Conservation (phyloP, 352 stramenopile genomes). For the Phytopythium boreale region DNA sequence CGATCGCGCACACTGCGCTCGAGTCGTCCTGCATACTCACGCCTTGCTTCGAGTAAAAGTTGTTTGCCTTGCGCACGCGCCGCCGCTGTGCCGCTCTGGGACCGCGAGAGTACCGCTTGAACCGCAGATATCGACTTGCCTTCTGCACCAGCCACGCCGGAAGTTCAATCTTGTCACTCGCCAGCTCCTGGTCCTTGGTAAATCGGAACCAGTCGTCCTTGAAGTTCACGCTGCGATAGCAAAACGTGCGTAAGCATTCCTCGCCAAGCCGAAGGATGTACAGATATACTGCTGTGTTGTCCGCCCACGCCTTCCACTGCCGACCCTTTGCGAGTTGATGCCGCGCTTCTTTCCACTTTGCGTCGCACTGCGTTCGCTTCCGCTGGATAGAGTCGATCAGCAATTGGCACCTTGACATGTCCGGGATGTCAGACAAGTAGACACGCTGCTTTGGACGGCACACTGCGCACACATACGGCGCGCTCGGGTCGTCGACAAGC, state of each 20-base stretch:
- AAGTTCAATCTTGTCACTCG: conserved; percentile 23
- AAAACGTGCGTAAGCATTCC: conserved; percentile 77
- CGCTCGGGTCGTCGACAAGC: conserved; percentile 61
- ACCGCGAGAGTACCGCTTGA: conserved; percentile 80
- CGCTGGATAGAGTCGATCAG: conserved; percentile 71
- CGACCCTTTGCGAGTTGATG: conserved; percentile 46
- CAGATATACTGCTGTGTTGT: conserved; percentile 76
- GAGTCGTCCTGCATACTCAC: conserved; percentile 57
- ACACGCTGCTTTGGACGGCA: conserved; percentile 62
- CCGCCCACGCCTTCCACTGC: conserved; percentile 71
- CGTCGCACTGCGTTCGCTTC: conserved; percentile 54
- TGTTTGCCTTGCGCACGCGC: conserved; percentile 57
- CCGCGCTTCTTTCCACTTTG: conserved; percentile 68
- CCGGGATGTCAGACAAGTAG: conserved; percentile 33
- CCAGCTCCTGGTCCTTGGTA: conserved; percentile 49
- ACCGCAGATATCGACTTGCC: conserved; percentile 77
- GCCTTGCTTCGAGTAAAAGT: conserved; percentile 77
- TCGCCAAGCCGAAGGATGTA: conserved; percentile 80
- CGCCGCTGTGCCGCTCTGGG: conserved; percentile 56
- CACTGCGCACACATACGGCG: conserved; percentile 66
- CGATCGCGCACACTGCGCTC: conserved; percentile 66
- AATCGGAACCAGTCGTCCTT: conserved; percentile 60
- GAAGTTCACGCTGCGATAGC: conserved; percentile 80
- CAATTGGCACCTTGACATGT: conserved; percentile 65
- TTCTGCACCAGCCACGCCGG: conserved; percentile 74